A percentile compares a stretch with the other conserved stretches of the same genome.
phyloP scores from a whole-genome alignment of 108 stramenopile genomes.

The Stephanodiscus minutulus region DNA sequence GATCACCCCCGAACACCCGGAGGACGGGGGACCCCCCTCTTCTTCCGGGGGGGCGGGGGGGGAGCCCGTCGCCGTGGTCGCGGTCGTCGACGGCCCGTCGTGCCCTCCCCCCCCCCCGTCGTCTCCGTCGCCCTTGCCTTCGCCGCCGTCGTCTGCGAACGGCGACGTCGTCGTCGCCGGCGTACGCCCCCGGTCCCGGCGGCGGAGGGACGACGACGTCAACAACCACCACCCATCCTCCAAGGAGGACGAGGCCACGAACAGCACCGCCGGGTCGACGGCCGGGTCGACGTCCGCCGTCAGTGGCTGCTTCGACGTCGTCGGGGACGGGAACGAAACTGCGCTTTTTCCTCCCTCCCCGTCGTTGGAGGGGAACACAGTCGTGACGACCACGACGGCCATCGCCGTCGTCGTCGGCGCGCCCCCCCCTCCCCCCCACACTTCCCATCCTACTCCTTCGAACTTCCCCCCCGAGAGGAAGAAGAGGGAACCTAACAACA shows the following conservation, averaged over 20 bases:
- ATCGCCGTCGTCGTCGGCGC: background rate
- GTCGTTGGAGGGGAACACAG: conserved; percentile 12
- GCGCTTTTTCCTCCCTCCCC: conserved; percentile 2
- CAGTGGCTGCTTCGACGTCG: background rate
- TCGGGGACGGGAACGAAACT: conserved; percentile 14
- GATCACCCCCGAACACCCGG: no score
- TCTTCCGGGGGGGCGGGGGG: no score
- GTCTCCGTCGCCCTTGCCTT: no score
- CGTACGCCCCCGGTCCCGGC: background rate
- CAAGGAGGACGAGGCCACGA: conserved; percentile 41
- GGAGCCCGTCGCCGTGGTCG: no score
- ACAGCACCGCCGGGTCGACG: conserved; percentile 42
- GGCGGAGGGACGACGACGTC: conserved; percentile 4
- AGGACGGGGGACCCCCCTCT: no score
- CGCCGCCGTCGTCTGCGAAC: background rate
- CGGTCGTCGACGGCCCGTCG: no score
- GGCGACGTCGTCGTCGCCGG: conserved; percentile 1
- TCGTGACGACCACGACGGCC: background rate
- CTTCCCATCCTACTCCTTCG: background rate
- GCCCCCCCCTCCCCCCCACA: background rate
- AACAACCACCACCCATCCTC: conserved; percentile 6
- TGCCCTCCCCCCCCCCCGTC: no score
- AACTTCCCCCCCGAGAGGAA: background rate
- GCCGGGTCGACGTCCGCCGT: conserved; percentile 5
- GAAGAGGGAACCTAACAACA: background rate